These are phyloP conservation scores for Quercus lobata DNA, from an alignment of 331 rosid genomes.

Conservation along the genomic window DNA sequence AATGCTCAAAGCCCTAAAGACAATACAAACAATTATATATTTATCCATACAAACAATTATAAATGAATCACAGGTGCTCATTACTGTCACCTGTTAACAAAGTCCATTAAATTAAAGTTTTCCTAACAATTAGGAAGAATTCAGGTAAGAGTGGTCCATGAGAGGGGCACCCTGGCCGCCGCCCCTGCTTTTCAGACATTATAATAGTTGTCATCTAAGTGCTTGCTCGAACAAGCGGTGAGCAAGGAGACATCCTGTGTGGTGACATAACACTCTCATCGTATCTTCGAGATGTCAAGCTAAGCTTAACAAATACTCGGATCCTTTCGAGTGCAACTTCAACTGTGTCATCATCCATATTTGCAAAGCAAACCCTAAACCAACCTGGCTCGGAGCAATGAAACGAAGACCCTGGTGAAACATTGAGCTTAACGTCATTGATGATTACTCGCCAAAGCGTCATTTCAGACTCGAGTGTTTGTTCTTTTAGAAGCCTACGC, in stretches of 20 bases:
- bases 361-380: slow-evolving; percentile 93
- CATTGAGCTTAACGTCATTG: slow-evolving; percentile 72
- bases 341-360: slow-evolving; percentile 73
- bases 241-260: slow-evolving; percentile 53
- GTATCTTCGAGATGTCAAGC: slow-evolving; percentile 40
- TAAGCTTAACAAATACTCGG: slow-evolving; percentile 42
- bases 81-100: too few relatives aligned
- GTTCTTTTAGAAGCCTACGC: slow-evolving; percentile 42
- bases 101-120: too few relatives aligned
- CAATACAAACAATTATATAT: not conserved
- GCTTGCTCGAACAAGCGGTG: slow-evolving; percentile 67
- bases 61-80: too few relatives aligned
- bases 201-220: not conserved
- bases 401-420: slow-evolving; percentile 89
- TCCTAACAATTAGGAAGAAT: too few relatives aligned
- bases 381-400: slow-evolving; percentile 79
- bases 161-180: too few relatives aligned
- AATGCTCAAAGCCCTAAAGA: too few relatives aligned
- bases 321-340: slow-evolving; percentile 64
- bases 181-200: not conserved
- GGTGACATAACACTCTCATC: slow-evolving; percentile 55
- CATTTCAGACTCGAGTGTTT: slow-evolving; percentile 62
- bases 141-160: too few relatives aligned
- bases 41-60: not conserved
- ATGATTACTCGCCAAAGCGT: slow-evolving; percentile 64